These are phyloP conservation scores for Pseudogymnoascus sp. DNA, from an alignment of 2,329 filamentous ascomycete genomes.

Conservation along the genomic window DNA sequence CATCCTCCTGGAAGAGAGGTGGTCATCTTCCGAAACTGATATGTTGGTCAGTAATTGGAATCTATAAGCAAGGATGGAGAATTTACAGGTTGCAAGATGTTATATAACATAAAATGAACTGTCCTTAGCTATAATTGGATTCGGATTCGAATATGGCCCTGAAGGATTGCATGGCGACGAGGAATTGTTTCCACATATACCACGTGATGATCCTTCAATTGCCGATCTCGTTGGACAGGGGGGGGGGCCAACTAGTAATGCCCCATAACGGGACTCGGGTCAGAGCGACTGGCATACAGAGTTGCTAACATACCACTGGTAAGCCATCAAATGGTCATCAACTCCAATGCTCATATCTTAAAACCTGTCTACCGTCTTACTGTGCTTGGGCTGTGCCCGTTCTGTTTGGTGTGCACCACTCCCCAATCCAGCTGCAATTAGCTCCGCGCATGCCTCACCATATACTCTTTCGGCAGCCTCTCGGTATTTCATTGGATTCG, in stretches of 20 bases:
- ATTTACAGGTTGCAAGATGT: neutral
- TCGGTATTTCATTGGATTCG: slow-evolving; percentile 47
- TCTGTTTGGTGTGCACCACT: neutral
- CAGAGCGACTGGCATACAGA: neutral
- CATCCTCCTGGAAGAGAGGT: neutral
- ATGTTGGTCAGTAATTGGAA: neutral
- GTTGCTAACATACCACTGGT: neutral
- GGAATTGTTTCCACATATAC: neutral
- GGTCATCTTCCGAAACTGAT: neutral
- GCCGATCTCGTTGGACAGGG: neutral
- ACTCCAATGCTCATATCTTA: neutral
- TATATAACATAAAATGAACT: neutral
- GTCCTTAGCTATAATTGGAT: neutral
- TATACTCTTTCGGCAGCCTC: slow-evolving; percentile 28
- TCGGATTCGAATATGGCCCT: no score
- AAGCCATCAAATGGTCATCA: neutral
- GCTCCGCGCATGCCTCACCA: slow-evolving; percentile 28
- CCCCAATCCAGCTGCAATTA: slow-evolving; percentile 16
- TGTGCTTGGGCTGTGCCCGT: neutral
- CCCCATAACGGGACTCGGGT: neutral
- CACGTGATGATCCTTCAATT: slow-evolving; percentile 1
- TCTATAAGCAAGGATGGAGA: neutral
- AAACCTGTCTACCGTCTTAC: neutral
- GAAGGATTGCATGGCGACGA: neutral
- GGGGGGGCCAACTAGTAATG: neutral